Base-by-base conservation (phyloP, 257 asterid species). In the Scutellaria galericulata region DNA sequence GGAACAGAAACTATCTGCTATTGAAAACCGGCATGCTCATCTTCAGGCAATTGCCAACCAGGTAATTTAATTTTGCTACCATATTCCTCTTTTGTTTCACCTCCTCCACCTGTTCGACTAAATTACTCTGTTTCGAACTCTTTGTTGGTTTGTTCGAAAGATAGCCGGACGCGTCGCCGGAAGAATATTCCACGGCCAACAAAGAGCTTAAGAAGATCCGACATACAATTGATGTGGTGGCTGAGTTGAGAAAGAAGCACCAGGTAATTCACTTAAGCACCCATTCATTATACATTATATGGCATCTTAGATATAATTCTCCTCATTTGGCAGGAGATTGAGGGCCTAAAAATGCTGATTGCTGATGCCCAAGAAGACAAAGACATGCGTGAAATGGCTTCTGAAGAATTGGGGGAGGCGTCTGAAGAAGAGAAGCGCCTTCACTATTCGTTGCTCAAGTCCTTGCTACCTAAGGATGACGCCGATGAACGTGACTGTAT, bases 401-500 rank as follows among this genome's bases (percentile, higher is more conserved):
- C 89, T 48, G 89, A 89, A 64, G 99, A 91, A 72, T 72, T 94
- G 83, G 84, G 82, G 55, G 87, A 82, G 73, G 92, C 95, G 55
- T 45, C 79, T 54, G 87, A 83, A 41, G 93, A 89, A 73, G 97
- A 91, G 85, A 87, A 83, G 78, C 87, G 82, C 77, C 78, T 91
- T 62, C 96, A 80, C 68, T 64, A 64, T 80, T 78, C 72, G 72
- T 86, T 94, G 75, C 95, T 94, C 77, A 89, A 88, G 80, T 77
- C 96, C 39, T 79, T 94, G 79, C 81, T 94, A 42, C 99, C 99
- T 12, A 94, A 80, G 86, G 99, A 94, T 81, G 99, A 89, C 72
- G 98, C 96, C 6, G 98, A 94, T 71, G 99, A 94, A 78, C 93
- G 96, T 0, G 97, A 85, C 72, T 87, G 92, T 83, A 94, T 94